Percentiles rank a stretch among this genome's conserved stretches.
These are phyloP conservation scores for Podaxis mareebaensis DNA, from an alignment of 768 basidiomycete species.

Conservation along the genomic window DNA sequence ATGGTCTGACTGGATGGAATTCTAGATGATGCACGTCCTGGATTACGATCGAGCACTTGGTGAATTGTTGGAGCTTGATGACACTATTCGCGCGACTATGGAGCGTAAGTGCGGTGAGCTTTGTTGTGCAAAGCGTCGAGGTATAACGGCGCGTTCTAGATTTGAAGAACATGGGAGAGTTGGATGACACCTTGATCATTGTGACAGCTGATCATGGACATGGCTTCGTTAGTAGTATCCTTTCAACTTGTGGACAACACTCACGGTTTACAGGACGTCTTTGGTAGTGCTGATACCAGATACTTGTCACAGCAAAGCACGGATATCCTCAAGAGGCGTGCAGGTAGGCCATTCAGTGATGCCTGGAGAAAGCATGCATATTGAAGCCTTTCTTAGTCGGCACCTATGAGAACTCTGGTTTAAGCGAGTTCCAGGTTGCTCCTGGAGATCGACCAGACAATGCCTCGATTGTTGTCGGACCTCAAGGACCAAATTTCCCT, in stretches of 20 bases:
- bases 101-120: slow-evolving; percentile 28
- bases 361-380: not conserved
- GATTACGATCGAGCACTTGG: slow-evolving; percentile 49
- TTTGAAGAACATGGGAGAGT: slow-evolving; percentile 42
- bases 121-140: not conserved
- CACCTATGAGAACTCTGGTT: slow-evolving; percentile 37
- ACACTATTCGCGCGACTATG: slow-evolving; percentile 44
- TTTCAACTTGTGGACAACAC: not conserved
- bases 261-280: slow-evolving; percentile 36
- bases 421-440: slow-evolving; percentile 41
- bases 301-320: slow-evolving; percentile 34
- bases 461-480: slow-evolving; percentile 36
- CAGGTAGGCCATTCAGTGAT: slow-evolving; percentile 20
- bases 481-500: slow-evolving; percentile 45
- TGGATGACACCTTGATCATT: slow-evolving; percentile 42
- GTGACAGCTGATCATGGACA: slow-evolving; percentile 50
- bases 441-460: slow-evolving; percentile 39
- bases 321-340: slow-evolving; percentile 34
- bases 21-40: slow-evolving; percentile 47
- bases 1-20: not conserved
- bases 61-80: slow-evolving; percentile 45
- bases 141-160: slow-evolving; percentile 26
- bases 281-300: slow-evolving; percentile 41
- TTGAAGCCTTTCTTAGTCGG: slow-evolving; percentile 30
- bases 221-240: slow-evolving; percentile 36